These are phyloP conservation scores for Lyophyllum semitale DNA, from an alignment of 768 basidiomycete species.

Conservation along the genomic window DNA sequence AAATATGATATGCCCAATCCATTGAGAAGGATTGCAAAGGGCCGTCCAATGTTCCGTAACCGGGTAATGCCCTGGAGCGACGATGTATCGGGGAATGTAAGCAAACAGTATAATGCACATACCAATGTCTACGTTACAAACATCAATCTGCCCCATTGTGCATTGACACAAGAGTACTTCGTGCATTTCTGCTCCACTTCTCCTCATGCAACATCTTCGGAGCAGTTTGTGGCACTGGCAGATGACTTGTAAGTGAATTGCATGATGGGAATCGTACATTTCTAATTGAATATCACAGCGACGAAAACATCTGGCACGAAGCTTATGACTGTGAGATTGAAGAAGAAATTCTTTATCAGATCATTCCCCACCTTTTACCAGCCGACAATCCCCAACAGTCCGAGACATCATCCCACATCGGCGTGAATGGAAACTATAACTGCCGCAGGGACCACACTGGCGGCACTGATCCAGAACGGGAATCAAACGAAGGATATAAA, in stretches of 20 bases:
- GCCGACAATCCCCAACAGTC: slow-evolving; percentile 37
- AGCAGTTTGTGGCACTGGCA: slow-evolving; percentile 29
- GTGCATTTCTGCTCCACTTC: slow-evolving; percentile 33
- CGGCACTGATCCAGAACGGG: slow-evolving; percentile 18
- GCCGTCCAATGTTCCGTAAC: slow-evolving; percentile 9
- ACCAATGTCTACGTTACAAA: slow-evolving; percentile 34
- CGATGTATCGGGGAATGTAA: slow-evolving; percentile 34
- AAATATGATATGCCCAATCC: slow-evolving; percentile 2
- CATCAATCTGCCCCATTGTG: slow-evolving; percentile 26
- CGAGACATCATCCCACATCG: slow-evolving; percentile 25
- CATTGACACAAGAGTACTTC: slow-evolving; percentile 31
- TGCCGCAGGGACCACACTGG: slow-evolving; percentile 27
- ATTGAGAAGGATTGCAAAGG: slow-evolving; percentile 13
- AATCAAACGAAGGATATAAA: slow-evolving; percentile 21
- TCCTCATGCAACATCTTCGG: slow-evolving; percentile 25
- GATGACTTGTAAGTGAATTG: slow-evolving; percentile 15
- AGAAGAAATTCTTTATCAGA: slow-evolving; percentile 25
- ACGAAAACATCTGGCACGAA: slow-evolving; percentile 19
- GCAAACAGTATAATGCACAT: slow-evolving; percentile 38
- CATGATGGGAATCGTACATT: not conserved
- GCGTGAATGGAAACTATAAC: slow-evolving; percentile 20
- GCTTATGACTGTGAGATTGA: slow-evolving; percentile 27
- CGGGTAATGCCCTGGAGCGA: slow-evolving; percentile 23
- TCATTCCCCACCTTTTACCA: slow-evolving; percentile 25
- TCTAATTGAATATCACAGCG: slow-evolving; percentile 4